Evolutionary conservation across 192 early-diverging fungal genomes (phyloP).

Genomic region (Podila minutissima): DNA sequence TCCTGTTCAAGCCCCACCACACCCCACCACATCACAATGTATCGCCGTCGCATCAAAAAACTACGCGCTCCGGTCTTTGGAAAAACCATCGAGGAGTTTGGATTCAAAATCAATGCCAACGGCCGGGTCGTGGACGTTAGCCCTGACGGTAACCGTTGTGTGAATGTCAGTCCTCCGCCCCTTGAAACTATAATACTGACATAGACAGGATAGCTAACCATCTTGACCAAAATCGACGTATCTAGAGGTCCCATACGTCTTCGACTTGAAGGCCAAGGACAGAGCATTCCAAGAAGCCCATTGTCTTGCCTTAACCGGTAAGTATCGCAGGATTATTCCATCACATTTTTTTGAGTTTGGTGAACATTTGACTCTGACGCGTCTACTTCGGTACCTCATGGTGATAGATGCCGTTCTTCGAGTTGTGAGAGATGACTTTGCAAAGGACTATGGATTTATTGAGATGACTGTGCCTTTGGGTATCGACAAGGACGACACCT

Average conservation of each 20-base stretch:
- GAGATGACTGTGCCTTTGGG: conserved; percentile 16
- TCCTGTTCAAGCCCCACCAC: background rate
- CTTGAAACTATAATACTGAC: background rate
- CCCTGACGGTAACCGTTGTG: background rate
- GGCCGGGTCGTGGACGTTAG: conserved; percentile 4
- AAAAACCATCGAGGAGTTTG: conserved; percentile 17
- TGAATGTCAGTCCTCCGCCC: background rate
- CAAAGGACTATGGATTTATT: conserved; percentile 26
- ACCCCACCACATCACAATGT: conserved; percentile 15
- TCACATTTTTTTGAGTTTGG: too few relatives aligned
- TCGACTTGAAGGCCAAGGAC: conserved; percentile 37
- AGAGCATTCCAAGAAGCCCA: conserved; percentile 34
- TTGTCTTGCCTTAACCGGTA: conserved; percentile 24
- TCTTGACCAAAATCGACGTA: background rate
- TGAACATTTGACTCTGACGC: background rate
- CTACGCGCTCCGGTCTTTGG: conserved; percentile 15
- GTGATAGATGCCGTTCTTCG: conserved; percentile 6
- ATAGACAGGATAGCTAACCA: background rate
- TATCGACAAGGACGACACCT: conserved; percentile 11
- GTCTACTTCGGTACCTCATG: background rate
- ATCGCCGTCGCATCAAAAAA: conserved; percentile 27
- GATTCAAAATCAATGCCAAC: conserved; percentile 17
- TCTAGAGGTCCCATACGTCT: conserved; percentile 22
- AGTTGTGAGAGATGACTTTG: conserved; percentile 7
- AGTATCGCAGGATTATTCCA: background rate